Conservation (phyloP, 1,284 basidiomycete species). For the Ustilago cynodontis region DNA sequence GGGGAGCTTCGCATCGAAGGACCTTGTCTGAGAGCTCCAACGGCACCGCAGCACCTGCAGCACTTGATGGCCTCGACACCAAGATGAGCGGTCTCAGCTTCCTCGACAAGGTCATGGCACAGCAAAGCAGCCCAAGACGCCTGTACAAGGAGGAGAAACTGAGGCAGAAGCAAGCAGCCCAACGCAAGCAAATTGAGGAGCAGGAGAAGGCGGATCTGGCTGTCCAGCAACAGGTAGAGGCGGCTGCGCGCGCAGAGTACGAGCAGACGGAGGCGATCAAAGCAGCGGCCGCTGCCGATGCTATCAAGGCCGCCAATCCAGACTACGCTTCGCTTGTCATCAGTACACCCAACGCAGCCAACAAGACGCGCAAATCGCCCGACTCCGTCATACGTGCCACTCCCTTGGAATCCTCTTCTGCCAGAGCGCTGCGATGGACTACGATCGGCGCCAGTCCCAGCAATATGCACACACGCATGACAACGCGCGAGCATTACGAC, state of each 20-base stretch:
- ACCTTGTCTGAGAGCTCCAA: conserved; percentile 34
- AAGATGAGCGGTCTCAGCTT: conserved; percentile 64
- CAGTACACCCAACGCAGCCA: conserved; percentile 33
- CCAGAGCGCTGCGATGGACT: conserved; percentile 44
- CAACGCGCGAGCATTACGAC: conserved; percentile 63
- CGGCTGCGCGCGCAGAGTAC: conserved; percentile 36
- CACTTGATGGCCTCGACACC: conserved; percentile 43
- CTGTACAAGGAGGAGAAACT: conserved; percentile 60
- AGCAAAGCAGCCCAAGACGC: conserved; percentile 62
- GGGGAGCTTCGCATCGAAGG: conserved; percentile 40
- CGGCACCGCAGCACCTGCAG: conserved; percentile 24
- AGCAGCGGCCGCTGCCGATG: conserved; percentile 38
- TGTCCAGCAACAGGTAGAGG: conserved; percentile 29
- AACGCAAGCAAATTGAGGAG: conserved; percentile 28
- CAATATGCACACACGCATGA: conserved; percentile 54
- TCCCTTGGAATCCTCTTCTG: conserved; percentile 30
- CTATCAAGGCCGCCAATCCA: conserved; percentile 41
- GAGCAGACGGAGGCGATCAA: conserved; percentile 43
- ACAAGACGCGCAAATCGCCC: conserved; percentile 34
- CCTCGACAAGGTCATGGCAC: conserved; percentile 65
- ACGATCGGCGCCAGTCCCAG: conserved; percentile 40
- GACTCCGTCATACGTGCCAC: conserved; percentile 37
- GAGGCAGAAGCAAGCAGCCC: conserved; percentile 38
- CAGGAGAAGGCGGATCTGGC: conserved; percentile 37
- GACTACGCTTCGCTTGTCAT: conserved; percentile 45